Percentiles rank a stretch among this genome's conserved stretches.
Conservation (phyloP, 73 alveolate species). For the Breviolum minutum region DNA sequence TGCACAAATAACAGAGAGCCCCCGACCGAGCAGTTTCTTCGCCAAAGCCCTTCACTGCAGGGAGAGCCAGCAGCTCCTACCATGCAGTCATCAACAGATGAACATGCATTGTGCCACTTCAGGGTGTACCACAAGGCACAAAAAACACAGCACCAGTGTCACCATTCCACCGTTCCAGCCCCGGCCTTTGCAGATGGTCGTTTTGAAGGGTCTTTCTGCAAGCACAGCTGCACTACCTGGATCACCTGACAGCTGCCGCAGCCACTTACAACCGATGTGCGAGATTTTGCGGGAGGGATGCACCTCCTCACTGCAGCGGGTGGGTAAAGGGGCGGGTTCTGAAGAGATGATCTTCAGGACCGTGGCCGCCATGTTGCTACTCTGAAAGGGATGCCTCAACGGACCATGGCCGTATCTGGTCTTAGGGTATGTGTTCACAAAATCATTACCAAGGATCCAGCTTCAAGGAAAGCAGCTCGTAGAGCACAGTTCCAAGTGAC, state of each 20-base stretch:
- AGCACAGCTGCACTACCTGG: slow-evolving; percentile 26
- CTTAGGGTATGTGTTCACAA: neutral
- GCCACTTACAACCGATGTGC: neutral
- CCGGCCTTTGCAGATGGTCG: slow-evolving; percentile 87
- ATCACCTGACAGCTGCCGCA: neutral
- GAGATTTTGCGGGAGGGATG: neutral
- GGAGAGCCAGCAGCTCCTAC: slow-evolving; percentile 60
- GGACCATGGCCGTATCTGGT: neutral
- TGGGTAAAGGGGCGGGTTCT: slow-evolving; percentile 70
- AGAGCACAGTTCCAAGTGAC: slow-evolving; percentile 85
- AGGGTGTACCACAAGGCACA: neutral
- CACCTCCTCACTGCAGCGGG: slow-evolving; percentile 62
- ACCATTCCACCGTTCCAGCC: neutral
- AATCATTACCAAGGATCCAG: neutral
- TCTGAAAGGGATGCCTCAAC: slow-evolving; percentile 79
- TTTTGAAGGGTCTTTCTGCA: slow-evolving; percentile 67
- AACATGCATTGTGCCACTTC: too few species aligned
- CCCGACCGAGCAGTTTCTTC: slow-evolving; percentile 29
- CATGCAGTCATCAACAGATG: neutral
- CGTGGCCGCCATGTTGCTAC: slow-evolving; percentile 94
- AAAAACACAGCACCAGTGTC: too few species aligned
- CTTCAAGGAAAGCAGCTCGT: slow-evolving; percentile 60
- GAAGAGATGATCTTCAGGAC: slow-evolving; percentile 75
- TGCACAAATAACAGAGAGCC: neutral
- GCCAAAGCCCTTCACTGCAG: slow-evolving; percentile 63